These are phyloP conservation scores for Yarrowia sp. DNA, from an alignment of 805 yeast genomes.

Conservation along the genomic window DNA sequence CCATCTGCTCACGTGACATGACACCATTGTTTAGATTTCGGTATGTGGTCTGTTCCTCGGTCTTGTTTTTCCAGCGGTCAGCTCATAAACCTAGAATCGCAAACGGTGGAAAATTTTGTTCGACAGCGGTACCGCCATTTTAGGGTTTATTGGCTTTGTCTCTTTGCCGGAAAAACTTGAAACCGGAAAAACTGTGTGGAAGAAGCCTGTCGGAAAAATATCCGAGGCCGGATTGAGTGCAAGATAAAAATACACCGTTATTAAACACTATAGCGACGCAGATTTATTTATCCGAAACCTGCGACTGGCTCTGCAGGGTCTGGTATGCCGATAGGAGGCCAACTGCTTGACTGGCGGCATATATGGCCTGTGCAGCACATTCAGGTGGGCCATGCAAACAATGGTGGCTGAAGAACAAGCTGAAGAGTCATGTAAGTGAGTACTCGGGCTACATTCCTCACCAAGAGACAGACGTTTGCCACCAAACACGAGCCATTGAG, in stretches of 20 bases:
- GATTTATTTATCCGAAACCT: not conserved
- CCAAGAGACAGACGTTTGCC: too few relatives aligned
- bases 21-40: too few relatives aligned
- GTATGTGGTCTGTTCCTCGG: not conserved
- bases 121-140: too few relatives aligned
- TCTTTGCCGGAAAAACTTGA: not conserved
- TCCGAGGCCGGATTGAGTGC: not conserved
- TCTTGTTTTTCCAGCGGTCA: too few relatives aligned
- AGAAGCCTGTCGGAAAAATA: not conserved
- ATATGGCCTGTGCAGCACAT: not conserved
- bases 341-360: not conserved
- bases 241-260: not conserved
- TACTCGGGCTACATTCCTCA: too few relatives aligned
- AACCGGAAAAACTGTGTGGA: slow-evolving; percentile 5
- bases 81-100: not conserved
- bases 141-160: not conserved
- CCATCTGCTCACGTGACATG: slow-evolving; percentile 8
- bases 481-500: slow-evolving; percentile 11
- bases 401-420: too few relatives aligned
- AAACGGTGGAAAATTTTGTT: not conserved
- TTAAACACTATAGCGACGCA: too few relatives aligned
- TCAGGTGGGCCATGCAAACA: slow-evolving; percentile 3
- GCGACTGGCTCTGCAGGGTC: slow-evolving; percentile 23
- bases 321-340: not conserved
- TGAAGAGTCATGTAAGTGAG: too few relatives aligned